Evolutionary conservation across 495 filamentous ascomycete species (phyloP).

Genomic region (Pyrenula aspistea): DNA sequence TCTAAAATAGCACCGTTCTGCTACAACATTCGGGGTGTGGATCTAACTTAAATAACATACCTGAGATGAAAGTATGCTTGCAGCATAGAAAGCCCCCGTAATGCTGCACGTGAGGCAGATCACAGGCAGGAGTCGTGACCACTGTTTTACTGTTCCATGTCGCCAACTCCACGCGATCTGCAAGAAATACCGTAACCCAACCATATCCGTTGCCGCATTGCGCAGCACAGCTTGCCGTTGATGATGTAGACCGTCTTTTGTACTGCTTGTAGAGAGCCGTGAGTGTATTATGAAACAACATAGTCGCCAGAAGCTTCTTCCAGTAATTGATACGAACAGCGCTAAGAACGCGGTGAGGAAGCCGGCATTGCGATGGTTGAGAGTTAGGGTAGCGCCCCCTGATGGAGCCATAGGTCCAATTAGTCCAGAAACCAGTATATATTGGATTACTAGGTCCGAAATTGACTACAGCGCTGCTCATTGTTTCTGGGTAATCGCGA

Average conservation of each 20-base stretch:
- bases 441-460: too few species aligned
- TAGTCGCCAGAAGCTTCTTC: slow-evolving; percentile 8
- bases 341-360: slow-evolving; percentile 10
- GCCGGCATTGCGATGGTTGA: slow-evolving; percentile 1
- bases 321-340: slow-evolving; percentile 7
- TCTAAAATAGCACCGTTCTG: too few species aligned
- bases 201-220: slow-evolving; percentile 3
- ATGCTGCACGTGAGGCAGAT: slow-evolving; percentile 1
- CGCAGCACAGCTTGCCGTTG: slow-evolving; percentile 4
- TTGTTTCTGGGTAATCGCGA: too few species aligned
- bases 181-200: neutral
- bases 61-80: slow-evolving; percentile 4
- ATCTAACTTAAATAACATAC: too few species aligned
- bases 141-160: neutral
- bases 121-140: neutral
- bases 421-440: slow-evolving; percentile 8
- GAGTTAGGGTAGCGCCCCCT: slow-evolving; percentile 8
- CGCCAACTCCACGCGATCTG: too few species aligned
- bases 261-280: too few species aligned
- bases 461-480: too few species aligned
- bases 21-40: too few species aligned
- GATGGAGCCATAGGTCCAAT: slow-evolving; percentile 9
- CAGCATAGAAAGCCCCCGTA: neutral
- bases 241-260: too few species aligned
- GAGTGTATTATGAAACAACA: too few species aligned